These are phyloP conservation scores for Ceriops zippeliana DNA, from an alignment of 345 rosid species.

Conservation along the genomic window DNA sequence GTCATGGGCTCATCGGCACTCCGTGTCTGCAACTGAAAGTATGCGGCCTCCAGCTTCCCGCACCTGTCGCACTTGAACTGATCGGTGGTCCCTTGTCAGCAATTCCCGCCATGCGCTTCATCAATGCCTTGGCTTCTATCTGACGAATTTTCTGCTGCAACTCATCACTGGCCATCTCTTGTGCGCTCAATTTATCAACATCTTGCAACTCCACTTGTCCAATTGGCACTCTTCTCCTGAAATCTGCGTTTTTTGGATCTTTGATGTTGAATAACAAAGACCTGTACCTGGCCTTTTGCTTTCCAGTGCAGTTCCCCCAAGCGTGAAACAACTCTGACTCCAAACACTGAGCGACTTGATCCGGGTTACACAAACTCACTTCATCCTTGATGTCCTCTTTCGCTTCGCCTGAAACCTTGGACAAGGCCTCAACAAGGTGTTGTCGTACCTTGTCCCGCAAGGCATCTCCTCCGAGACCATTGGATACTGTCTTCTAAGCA, in stretches of 20 bases:
- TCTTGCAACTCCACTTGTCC: constrained; percentile 7
- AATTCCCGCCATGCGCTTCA: not conserved
- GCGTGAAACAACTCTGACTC: constrained; percentile 1
- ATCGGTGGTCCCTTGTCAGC: too few species aligned
- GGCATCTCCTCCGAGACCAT: too few species aligned
- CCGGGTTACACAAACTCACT: not conserved
- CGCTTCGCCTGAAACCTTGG: too few species aligned
- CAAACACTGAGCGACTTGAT: not conserved
- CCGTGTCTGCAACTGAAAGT: too few species aligned
- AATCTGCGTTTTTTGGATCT: constrained; percentile 11
- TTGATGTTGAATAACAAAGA: constrained; percentile 6
- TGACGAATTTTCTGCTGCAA: not conserved
- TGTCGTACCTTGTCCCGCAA: too few species aligned
- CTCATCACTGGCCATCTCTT: constrained; percentile 14
- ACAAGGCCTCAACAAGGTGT: too few species aligned
- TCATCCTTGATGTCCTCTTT: too few species aligned
- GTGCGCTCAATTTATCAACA: not conserved
- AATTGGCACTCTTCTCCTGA: constrained; percentile 10
- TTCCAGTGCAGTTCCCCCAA: not conserved
- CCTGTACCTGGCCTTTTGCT: not conserved
- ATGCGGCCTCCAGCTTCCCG: too few species aligned
- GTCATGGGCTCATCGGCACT: too few species aligned
- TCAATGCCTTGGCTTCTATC: not conserved
- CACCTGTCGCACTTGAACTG: too few species aligned
- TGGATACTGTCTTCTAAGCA: too few species aligned